Base-by-base conservation (phyloP, 805 yeast genomes). In the Suhomyces pyralidae region DNA sequence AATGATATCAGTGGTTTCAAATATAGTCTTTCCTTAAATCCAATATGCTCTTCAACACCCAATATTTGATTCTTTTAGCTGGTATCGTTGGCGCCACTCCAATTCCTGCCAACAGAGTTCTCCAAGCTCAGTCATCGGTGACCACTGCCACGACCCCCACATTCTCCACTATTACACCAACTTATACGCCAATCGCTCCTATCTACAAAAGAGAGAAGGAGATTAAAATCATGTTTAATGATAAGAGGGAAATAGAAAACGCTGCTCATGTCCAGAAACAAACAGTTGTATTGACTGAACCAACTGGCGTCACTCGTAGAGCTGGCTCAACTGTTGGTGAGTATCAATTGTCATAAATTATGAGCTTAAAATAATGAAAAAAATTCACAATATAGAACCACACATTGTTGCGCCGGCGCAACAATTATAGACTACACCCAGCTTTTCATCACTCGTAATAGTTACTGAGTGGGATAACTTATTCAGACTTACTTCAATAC, bases 61-160 rank as follows among this genome's bases (percentile, higher is more conserved):
- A 38, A 17, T 38, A 38, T 38, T 38, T 38, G 24, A 38, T 38
- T 19, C 42, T 45, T 20, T 28, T 45, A n/a, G 14, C 30, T 19
- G 48, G 40, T 17, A 10, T 45, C 14, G 20, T 22, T 19, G 43
- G 32, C 14, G 62, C 64, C 32, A 66, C 70, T 10, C 73, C 73
- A 1, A 53, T 69, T 9, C 70, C 73, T 3, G 73, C 72, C 20
- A 61, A 69, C 53, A 42, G 58, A 14, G 53, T 59, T 38, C 57
- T 67, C 42, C 61, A 59, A 51, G 69, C 69, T 7, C 30, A 12
- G 6, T 38, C 42, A 7, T 19, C 51, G 1, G 38, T 45, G 14
- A 48, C 54, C 25, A 30, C 47, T 2, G 34, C 53, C 40, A 43
- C 53, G 9, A 54, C 57, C 22, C 38, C 53, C 3, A 40, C 58